Evolutionary conservation across 2,329 filamentous ascomycete species (phyloP).

Genomic region (Emericellopsis cladophorae): DNA sequence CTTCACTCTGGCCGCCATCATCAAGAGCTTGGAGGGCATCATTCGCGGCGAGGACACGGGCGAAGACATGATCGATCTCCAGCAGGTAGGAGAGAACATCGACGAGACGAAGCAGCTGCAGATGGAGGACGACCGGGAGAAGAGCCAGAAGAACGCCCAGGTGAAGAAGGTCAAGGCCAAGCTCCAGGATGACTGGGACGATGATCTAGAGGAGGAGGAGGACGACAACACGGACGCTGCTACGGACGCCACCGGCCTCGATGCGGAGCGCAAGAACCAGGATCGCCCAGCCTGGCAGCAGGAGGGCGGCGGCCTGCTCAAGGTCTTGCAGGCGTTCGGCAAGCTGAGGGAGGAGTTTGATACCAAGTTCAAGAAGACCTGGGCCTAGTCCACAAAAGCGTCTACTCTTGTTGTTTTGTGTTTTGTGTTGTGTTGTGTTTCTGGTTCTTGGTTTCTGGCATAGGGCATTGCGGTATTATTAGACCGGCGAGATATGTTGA

Average conservation of each 20-base stretch:
- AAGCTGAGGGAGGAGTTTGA: constrained; percentile 47
- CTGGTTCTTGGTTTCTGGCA: too few relatives aligned
- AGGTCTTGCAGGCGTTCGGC: constrained; percentile 47
- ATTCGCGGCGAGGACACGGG: constrained; percentile 22
- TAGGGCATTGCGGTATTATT: too few relatives aligned
- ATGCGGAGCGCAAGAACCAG: background rate
- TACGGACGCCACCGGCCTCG: constrained; percentile 1
- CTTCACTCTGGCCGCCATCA: constrained; percentile 55
- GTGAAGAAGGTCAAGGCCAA: constrained; percentile 3
- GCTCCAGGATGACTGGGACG: constrained; percentile 33
- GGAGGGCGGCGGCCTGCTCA: constrained; percentile 27
- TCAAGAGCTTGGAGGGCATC: constrained; percentile 48
- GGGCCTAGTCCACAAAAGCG: constrained; percentile 28
- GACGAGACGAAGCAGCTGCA: constrained; percentile 1
- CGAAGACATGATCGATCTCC: constrained; percentile 27
- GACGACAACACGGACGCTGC: constrained; percentile 15
- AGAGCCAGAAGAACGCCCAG: background rate
- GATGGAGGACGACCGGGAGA: background rate
- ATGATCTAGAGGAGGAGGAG: constrained; percentile 16
- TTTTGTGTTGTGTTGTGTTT: too few relatives aligned
- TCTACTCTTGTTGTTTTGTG: too few relatives aligned
- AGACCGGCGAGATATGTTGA: too few relatives aligned
- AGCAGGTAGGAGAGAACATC: constrained; percentile 22
- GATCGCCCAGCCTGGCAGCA: constrained; percentile 1
- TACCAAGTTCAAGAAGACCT: constrained; percentile 48